phyloP scores from a whole-genome alignment of 208 protist genomes.

The Acanthamoeba triangularis region DNA sequence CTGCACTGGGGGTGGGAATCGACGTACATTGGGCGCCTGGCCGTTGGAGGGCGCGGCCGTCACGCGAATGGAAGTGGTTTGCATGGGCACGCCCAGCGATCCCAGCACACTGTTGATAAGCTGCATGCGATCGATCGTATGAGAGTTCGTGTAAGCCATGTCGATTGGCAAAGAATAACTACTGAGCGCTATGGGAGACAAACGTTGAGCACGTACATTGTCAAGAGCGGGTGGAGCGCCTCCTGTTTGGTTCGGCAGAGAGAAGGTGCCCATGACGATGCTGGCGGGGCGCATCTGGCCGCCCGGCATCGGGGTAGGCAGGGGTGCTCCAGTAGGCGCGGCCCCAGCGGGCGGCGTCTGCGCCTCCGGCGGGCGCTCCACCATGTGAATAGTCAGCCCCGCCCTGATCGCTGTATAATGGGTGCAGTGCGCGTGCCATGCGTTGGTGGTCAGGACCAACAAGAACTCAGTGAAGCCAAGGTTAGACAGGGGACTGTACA shows the following conservation, averaged over 20 bases:
- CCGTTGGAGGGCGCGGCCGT: constrained; percentile 8
- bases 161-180: no score
- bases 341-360: neutral
- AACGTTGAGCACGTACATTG: neutral
- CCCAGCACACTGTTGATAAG: constrained; percentile 65
- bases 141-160: no score
- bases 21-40: constrained; percentile 35
- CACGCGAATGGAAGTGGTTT: constrained; percentile 40
- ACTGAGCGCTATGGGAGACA: neutral
- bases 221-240: constrained; percentile 28
- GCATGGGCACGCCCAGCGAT: constrained; percentile 52
- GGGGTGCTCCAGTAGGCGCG: neutral
- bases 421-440: neutral
- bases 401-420: constrained; percentile 28
- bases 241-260: constrained; percentile 15
- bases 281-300: constrained; percentile 31
- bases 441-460: neutral
- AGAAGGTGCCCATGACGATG: constrained; percentile 63
- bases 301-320: neutral
- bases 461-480: no score
- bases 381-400: constrained; percentile 51
- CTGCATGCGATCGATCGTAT: neutral
- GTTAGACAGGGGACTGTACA: constrained; percentile 1
- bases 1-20: neutral
- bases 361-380: constrained; percentile 62